phyloP scores from a whole-genome alignment of 441 rosid species.

The Codiaeum variegatum region DNA sequence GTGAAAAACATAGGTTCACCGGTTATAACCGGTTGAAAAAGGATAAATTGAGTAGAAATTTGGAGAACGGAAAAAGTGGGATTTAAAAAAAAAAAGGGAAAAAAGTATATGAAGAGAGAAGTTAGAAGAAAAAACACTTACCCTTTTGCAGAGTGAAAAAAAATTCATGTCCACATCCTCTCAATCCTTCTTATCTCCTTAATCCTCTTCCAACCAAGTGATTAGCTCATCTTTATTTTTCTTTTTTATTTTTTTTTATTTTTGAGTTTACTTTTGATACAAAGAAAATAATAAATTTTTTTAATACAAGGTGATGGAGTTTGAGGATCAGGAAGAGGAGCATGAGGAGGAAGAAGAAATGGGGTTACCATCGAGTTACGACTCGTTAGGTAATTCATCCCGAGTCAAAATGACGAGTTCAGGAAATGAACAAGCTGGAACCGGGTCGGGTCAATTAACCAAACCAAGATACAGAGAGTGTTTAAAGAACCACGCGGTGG shows the following conservation, averaged over 20 bases:
- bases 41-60: neutral
- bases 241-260: neutral
- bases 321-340: conserved; percentile 60
- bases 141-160: conserved; percentile 27
- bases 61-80: neutral
- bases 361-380: conserved; percentile 35
- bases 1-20: conserved; percentile 21
- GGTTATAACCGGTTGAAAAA: conserved; percentile 12
- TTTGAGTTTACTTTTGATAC: conserved; percentile 13
- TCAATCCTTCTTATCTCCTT: conserved; percentile 34
- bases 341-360: conserved; percentile 43
- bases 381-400: conserved; percentile 32
- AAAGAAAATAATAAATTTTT: too few relatives aligned
- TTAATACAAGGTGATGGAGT: conserved; percentile 45
- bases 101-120: conserved; percentile 26
- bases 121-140: conserved; percentile 15
- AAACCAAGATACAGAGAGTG: conserved; percentile 67
- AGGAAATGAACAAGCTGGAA: conserved; percentile 7
- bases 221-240: neutral
- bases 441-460: conserved; percentile 8
- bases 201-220: conserved; percentile 9
- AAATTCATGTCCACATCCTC: conserved; percentile 49
- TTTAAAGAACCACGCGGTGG: conserved; percentile 81
- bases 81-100: too few relatives aligned
- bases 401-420: conserved; percentile 29